phyloP scores from a whole-genome alignment of 1,139 yeast genomes.

The Kodamaea alishanica region DNA sequence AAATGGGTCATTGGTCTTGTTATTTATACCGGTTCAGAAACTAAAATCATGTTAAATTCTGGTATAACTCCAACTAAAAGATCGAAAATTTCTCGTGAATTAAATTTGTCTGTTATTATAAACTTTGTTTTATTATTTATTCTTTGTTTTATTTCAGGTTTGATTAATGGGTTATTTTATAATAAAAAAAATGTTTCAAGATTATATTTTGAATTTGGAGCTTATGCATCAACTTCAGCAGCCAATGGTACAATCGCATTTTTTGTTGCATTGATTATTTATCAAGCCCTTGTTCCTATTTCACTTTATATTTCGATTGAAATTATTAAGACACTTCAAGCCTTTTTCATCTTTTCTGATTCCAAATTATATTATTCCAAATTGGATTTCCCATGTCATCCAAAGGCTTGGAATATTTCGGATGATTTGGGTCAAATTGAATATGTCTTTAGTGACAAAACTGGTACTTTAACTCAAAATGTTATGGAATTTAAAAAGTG shows the following conservation, averaged over 20 bases:
- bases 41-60: constrained; percentile 90
- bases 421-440: constrained; percentile 97
- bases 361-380: constrained; percentile 78
- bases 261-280: constrained; percentile 84
- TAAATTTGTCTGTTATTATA: constrained; percentile 75
- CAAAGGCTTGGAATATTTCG: constrained; percentile 94
- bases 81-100: constrained; percentile 76
- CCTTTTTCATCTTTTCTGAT: constrained; percentile 89
- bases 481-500: constrained; percentile 96
- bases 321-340: constrained; percentile 91
- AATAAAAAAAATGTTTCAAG: constrained; percentile 52
- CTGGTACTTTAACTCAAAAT: constrained; percentile 95
- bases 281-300: constrained; percentile 90
- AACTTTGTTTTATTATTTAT: constrained; percentile 74
- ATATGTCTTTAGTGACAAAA: constrained; percentile 91
- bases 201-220: constrained; percentile 59
- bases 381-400: constrained; percentile 91
- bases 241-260: constrained; percentile 80
- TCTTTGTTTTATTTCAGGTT: constrained; percentile 77
- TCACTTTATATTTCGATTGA: constrained; percentile 93
- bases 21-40: constrained; percentile 83
- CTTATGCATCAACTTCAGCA: constrained; percentile 54
- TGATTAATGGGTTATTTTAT: constrained; percentile 79
- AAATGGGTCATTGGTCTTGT: constrained; percentile 92
- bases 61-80: constrained; percentile 90